Evolutionary conservation across 2,329 filamentous ascomycete genomes (phyloP).

Genomic region (Alternaria incomplexa): DNA sequence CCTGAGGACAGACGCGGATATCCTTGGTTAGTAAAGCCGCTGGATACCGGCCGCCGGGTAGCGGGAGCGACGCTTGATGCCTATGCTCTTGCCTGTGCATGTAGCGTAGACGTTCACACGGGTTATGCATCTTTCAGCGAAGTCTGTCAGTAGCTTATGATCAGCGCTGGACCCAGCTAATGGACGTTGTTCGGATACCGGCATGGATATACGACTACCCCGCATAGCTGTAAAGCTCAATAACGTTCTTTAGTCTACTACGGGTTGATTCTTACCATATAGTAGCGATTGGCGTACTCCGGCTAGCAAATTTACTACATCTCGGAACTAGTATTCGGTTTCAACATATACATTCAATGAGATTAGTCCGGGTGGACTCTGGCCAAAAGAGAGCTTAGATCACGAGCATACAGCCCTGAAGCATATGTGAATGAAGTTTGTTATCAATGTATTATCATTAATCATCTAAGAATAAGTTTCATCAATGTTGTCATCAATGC

Average conservation of each 20-base stretch:
- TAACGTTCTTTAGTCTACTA: not conserved
- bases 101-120: not conserved
- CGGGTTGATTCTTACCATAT: not conserved
- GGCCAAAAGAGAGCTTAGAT: not conserved
- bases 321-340: not conserved
- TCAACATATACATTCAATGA: not conserved
- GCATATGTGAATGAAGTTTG: not conserved
- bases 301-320: not conserved
- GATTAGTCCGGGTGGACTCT: too few species aligned
- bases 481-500: not conserved
- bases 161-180: not conserved
- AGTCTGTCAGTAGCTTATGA: not conserved
- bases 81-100: not conserved
- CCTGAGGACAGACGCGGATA: slow-evolving; percentile 8
- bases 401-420: not conserved
- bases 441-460: slow-evolving; percentile 3
- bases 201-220: not conserved
- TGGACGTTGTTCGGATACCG: not conserved
- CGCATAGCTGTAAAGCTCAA: not conserved
- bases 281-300: not conserved
- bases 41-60: not conserved
- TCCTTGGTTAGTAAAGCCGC: not conserved
- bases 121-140: not conserved
- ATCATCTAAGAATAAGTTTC: slow-evolving; percentile 3
- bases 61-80: not conserved